These are phyloP conservation scores for Colletotrichum sp. DNA, from an alignment of 2,329 filamentous ascomycete species.

Conservation along the genomic window DNA sequence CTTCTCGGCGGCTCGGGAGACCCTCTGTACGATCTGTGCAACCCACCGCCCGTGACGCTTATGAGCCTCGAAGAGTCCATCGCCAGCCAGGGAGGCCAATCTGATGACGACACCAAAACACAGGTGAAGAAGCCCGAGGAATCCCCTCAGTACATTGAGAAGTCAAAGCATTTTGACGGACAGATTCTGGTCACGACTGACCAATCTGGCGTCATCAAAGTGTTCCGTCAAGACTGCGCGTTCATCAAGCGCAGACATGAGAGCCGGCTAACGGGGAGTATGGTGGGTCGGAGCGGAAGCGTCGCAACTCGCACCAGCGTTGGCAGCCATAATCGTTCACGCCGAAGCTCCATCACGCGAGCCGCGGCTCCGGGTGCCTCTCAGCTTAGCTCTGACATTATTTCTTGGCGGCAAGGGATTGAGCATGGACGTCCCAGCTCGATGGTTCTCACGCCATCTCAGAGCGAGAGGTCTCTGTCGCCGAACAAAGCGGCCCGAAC, in stretches of 20 bases:
- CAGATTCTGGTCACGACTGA: constrained; percentile 94
- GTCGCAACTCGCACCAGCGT: constrained; percentile 59
- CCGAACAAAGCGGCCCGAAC: constrained; percentile 49
- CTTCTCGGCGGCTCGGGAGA: constrained; percentile 83
- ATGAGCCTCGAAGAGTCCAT: constrained; percentile 71
- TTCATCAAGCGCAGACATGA: constrained; percentile 78
- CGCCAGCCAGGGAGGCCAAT: constrained; percentile 45
- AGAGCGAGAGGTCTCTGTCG: constrained; percentile 62
- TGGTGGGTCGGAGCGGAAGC: constrained; percentile 63
- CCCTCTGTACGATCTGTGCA: constrained; percentile 95
- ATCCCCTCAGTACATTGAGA: constrained; percentile 77
- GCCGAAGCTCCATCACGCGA: constrained; percentile 58
- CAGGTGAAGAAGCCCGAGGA: constrained; percentile 60
- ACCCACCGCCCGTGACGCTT: constrained; percentile 87
- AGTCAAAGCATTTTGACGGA: constrained; percentile 77
- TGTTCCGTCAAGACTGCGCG: constrained; percentile 95
- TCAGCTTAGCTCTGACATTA: constrained; percentile 70
- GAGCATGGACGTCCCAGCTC: constrained; percentile 47
- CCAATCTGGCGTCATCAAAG: constrained; percentile 86
- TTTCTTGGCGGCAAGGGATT: constrained; percentile 82
- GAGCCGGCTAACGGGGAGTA: constrained; percentile 61
- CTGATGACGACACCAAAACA: constrained; percentile 34
- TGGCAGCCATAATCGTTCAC: constrained; percentile 52
- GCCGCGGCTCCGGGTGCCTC: constrained; percentile 28
- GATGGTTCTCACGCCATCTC: constrained; percentile 39